These are phyloP conservation scores for Cocos nucifera DNA, from an alignment of 176 grass and related monocot species.

Conservation along the genomic window DNA sequence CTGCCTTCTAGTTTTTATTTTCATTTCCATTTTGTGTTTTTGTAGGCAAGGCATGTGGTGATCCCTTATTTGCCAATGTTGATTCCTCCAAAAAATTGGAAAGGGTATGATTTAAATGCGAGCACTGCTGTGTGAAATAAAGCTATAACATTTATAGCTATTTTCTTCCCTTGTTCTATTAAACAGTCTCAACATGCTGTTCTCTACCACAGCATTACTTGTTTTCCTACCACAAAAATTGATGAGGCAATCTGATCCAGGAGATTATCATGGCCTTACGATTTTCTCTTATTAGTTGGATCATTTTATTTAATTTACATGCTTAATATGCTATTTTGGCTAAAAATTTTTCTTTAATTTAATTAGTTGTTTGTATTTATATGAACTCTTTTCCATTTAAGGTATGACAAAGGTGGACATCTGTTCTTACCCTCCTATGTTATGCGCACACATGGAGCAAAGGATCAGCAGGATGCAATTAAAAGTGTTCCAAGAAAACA, in stretches of 20 bases:
- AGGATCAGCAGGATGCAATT: conserved; percentile 82
- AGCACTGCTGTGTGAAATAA: too few species aligned
- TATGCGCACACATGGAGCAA: conserved; percentile 89
- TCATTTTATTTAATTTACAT: too few species aligned
- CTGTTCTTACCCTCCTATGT: conserved; percentile 83
- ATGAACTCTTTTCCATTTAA: conserved; percentile 20
- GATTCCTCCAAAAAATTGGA: conserved; percentile 76
- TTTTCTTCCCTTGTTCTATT: too few species aligned
- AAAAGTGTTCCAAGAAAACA: conserved; percentile 69
- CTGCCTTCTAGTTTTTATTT: conserved; percentile 10
- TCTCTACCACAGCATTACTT: too few species aligned
- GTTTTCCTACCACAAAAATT: too few species aligned
- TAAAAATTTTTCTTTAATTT: too few species aligned
- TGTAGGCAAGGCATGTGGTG: conserved; percentile 77
- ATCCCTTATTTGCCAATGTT: conserved; percentile 96
- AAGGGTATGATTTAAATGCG: conserved; percentile 49
- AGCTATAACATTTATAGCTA: too few species aligned
- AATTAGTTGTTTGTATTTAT: not conserved
- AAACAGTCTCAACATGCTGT: too few species aligned
- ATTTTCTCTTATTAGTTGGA: too few species aligned
- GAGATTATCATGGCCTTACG: too few species aligned
- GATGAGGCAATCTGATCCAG: too few species aligned
- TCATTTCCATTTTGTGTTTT: conserved; percentile 28
- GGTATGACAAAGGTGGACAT: conserved; percentile 79
- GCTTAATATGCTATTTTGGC: too few species aligned